A percentile compares a stretch with the other conserved stretches of the same genome.
These are phyloP conservation scores for Mycosphaerella arachidis DNA, from an alignment of 2,329 filamentous ascomycete genomes.

Conservation along the genomic window DNA sequence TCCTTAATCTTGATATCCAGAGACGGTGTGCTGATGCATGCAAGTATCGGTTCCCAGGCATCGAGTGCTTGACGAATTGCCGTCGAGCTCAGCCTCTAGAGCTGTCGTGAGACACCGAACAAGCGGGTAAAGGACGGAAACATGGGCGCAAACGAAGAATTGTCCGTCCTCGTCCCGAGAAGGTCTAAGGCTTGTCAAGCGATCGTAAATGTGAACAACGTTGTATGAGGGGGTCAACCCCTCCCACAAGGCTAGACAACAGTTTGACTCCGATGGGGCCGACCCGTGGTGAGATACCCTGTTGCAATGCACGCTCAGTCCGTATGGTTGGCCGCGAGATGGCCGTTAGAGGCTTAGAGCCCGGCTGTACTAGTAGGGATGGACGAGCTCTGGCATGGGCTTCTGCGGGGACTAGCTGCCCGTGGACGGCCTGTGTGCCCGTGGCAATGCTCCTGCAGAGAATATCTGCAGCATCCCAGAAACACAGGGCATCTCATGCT, in stretches of 20 bases:
- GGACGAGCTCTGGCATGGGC: slow-evolving; percentile 24
- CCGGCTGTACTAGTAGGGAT: slow-evolving; percentile 26
- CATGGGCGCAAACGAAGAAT: slow-evolving; percentile 22
- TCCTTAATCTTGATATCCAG: slow-evolving; percentile 27
- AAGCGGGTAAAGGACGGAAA: slow-evolving; percentile 17
- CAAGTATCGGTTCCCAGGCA: slow-evolving; percentile 19
- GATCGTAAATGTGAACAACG: slow-evolving; percentile 22
- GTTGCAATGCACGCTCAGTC: slow-evolving; percentile 24
- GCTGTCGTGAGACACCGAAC: slow-evolving; percentile 19
- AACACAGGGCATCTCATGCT: slow-evolving; percentile 11
- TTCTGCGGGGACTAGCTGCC: slow-evolving; percentile 29
- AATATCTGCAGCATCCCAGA: slow-evolving; percentile 18
- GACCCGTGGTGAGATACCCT: slow-evolving; percentile 22
- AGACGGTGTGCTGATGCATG: slow-evolving; percentile 21
- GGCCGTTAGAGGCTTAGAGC: slow-evolving; percentile 22
- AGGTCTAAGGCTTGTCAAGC: slow-evolving; percentile 24
- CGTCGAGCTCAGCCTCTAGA: slow-evolving; percentile 17
- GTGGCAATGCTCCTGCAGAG: slow-evolving; percentile 25
- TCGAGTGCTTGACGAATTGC: slow-evolving; percentile 24
- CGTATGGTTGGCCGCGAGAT: slow-evolving; percentile 30
- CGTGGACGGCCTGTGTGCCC: slow-evolving; percentile 26
- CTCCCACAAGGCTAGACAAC: slow-evolving; percentile 31
- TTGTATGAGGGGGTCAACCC: slow-evolving; percentile 23
- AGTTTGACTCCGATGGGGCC: slow-evolving; percentile 28
- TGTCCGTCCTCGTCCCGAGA: slow-evolving; percentile 23